Evolutionary conservation across 371 early-diverging fungal species (phyloP).

Genomic region (Apophysomyces elegans): DNA sequence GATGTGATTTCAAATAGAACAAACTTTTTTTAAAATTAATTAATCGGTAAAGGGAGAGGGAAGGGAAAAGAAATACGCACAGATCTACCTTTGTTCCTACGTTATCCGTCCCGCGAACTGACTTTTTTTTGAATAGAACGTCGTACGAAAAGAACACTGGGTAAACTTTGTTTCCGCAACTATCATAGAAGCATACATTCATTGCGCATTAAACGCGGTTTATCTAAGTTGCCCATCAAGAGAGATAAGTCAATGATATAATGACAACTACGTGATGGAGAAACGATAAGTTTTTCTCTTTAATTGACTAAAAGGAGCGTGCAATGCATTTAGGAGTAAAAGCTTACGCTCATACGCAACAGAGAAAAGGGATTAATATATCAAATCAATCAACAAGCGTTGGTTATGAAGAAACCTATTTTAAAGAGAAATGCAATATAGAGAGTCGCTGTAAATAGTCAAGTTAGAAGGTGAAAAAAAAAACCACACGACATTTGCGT

Average conservation of each 20-base stretch:
- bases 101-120: conserved; percentile 1
- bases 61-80: background rate
- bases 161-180: background rate
- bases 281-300: background rate
- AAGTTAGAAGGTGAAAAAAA: background rate
- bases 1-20: background rate
- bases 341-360: too few species aligned
- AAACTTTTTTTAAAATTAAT: background rate
- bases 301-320: background rate
- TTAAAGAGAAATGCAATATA: background rate
- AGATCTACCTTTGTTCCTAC: conserved; percentile 1
- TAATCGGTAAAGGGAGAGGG: background rate
- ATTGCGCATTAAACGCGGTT: background rate
- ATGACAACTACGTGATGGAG: background rate
- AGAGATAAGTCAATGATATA: background rate
- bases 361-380: too few species aligned
- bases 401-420: background rate
- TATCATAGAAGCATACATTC: background rate
- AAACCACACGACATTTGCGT: background rate
- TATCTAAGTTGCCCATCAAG: too few species aligned
- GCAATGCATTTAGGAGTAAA: too few species aligned
- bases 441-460: too few species aligned
- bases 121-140: background rate
- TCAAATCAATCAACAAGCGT: too few species aligned
- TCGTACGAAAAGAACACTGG: background rate